Conservation (phyloP, 2,329 filamentous ascomycete genomes). For the Cryphonectria japonica region DNA sequence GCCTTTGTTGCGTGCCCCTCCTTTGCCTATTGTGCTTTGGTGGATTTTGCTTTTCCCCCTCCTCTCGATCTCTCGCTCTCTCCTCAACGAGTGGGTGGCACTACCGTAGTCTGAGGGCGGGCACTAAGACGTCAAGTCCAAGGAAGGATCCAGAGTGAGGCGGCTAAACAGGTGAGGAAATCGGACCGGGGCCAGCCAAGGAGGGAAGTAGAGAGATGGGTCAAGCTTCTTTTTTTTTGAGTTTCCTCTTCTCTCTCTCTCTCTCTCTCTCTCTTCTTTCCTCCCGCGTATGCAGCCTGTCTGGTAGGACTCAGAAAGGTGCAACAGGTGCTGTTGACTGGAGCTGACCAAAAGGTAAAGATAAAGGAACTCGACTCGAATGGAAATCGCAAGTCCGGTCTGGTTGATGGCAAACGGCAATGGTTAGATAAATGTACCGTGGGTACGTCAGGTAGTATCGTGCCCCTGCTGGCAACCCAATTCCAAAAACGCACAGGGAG, state of each 20-base stretch:
- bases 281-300: background rate
- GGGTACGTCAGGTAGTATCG: background rate
- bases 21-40: background rate
- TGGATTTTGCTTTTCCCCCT: background rate
- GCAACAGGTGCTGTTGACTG: background rate
- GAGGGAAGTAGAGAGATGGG: background rate
- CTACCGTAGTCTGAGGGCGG: constrained; percentile 5
- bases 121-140: constrained; percentile 15
- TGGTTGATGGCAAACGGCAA: background rate
- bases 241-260: background rate
- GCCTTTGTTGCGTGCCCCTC: background rate
- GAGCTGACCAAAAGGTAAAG: background rate
- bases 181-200: background rate
- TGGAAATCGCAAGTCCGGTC: background rate
- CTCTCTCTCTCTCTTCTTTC: too few species aligned
- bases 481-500: background rate
- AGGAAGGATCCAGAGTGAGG: constrained; percentile 4
- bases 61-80: background rate
- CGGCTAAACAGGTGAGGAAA: constrained; percentile 12
- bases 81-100: constrained; percentile 6
- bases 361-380: background rate
- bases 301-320: background rate
- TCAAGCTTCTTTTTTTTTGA: background rate
- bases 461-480: background rate
- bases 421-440: background rate